Evolutionary conservation across 2,329 filamentous ascomycete species (phyloP).

Genomic region (Sclerotinia subarctica): DNA sequence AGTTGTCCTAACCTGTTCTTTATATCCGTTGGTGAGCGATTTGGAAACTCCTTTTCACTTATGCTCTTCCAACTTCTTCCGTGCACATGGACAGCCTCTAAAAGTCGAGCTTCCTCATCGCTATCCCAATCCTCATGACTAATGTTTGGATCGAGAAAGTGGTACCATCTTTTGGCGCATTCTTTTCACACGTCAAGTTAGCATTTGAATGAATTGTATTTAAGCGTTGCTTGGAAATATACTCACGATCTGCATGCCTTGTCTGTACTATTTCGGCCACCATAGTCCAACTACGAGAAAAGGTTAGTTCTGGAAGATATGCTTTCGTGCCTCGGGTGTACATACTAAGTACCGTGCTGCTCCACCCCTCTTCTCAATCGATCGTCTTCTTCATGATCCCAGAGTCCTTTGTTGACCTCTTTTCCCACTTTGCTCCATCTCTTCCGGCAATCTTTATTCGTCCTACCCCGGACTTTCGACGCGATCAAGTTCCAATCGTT

Average conservation of each 20-base stretch:
- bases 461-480: slow-evolving; percentile 16
- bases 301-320: neutral
- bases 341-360: slow-evolving; percentile 14
- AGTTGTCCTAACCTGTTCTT: slow-evolving; percentile 11
- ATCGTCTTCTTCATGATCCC: slow-evolving; percentile 15
- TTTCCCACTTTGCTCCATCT: slow-evolving; percentile 19
- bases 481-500: slow-evolving; percentile 17
- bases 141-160: slow-evolving; percentile 15
- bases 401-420: slow-evolving; percentile 16
- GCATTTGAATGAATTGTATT: neutral
- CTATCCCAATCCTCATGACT: slow-evolving; percentile 14
- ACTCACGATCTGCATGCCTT: slow-evolving; percentile 14
- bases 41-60: slow-evolving; percentile 17
- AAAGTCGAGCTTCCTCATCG: slow-evolving; percentile 15
- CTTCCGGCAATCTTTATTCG: slow-evolving; percentile 16
- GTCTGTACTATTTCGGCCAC: slow-evolving; percentile 14
- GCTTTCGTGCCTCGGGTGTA: neutral
- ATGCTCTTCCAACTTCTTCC: slow-evolving; percentile 19
- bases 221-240: neutral
- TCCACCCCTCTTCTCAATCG: slow-evolving; percentile 8
- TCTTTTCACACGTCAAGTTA: slow-evolving; percentile 4
- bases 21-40: slow-evolving; percentile 15
- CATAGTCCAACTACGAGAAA: slow-evolving; percentile 11
- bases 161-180: slow-evolving; percentile 18
- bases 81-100: slow-evolving; percentile 11